Percentiles rank a stretch among this genome's conserved stretches.
Conservation (phyloP, 2,329 filamentous ascomycete genomes). For the Colletotrichum euphorbiae region DNA sequence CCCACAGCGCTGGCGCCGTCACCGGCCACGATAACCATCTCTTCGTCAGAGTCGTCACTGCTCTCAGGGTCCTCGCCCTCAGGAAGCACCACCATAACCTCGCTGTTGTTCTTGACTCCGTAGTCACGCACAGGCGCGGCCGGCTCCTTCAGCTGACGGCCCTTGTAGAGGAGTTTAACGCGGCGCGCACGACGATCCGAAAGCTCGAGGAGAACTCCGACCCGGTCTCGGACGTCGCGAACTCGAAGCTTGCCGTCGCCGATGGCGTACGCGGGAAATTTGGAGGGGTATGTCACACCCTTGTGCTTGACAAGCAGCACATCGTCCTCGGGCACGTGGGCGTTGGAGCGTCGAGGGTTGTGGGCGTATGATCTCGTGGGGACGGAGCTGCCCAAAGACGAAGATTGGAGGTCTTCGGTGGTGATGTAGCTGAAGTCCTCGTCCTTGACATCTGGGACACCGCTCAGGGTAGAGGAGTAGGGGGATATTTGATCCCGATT, state of each 20-base stretch:
- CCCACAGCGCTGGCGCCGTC: slow-evolving; percentile 45
- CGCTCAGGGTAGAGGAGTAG: slow-evolving; percentile 59
- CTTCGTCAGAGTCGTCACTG: slow-evolving; percentile 54
- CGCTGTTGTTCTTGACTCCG: slow-evolving; percentile 70
- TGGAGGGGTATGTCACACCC: slow-evolving; percentile 73
- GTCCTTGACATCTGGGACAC: slow-evolving; percentile 74
- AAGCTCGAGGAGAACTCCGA: slow-evolving; percentile 73
- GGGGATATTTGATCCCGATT: slow-evolving; percentile 62
- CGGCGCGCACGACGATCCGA: slow-evolving; percentile 62
- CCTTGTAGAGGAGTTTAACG: slow-evolving; percentile 80
- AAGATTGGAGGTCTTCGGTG: slow-evolving; percentile 74
- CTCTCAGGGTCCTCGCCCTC: slow-evolving; percentile 55
- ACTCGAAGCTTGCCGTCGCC: slow-evolving; percentile 78
- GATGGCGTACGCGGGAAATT: slow-evolving; percentile 81
- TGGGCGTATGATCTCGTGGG: slow-evolving; percentile 50
- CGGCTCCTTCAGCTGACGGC: slow-evolving; percentile 75
- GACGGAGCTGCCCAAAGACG: slow-evolving; percentile 51
- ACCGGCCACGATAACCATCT: slow-evolving; percentile 62
- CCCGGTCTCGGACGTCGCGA: slow-evolving; percentile 74
- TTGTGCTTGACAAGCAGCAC: slow-evolving; percentile 77
- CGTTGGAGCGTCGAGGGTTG: slow-evolving; percentile 52
- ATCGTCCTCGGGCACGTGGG: slow-evolving; percentile 69
- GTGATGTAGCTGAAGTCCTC: slow-evolving; percentile 87
- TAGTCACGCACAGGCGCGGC: slow-evolving; percentile 68
- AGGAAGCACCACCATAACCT: slow-evolving; percentile 64